Percentiles rank a stretch among this genome's conserved stretches.
These are phyloP conservation scores for Phytophthora syringae DNA, from an alignment of 352 stramenopile species.

Conservation along the genomic window DNA sequence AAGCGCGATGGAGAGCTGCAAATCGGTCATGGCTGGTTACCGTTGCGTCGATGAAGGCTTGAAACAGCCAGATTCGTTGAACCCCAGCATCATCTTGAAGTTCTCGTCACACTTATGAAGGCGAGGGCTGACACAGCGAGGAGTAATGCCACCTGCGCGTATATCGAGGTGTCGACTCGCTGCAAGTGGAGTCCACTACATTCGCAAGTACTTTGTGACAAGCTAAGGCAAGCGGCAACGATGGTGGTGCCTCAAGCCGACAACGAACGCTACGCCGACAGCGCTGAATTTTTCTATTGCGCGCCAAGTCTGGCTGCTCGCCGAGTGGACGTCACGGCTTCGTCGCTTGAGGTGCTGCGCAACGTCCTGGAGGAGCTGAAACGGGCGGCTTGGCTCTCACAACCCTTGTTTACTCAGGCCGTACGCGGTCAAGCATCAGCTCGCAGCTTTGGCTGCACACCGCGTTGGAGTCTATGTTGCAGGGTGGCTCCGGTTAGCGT, in stretches of 20 bases:
- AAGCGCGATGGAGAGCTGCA: slow-evolving; percentile 19
- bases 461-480: too few species aligned
- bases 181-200: slow-evolving; percentile 22
- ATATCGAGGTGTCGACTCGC: slow-evolving; percentile 19
- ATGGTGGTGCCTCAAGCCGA: slow-evolving; percentile 26
- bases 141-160: slow-evolving; percentile 1
- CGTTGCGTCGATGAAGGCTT: slow-evolving; percentile 12
- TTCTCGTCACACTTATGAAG: slow-evolving; percentile 27
- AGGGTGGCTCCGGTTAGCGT: too few species aligned
- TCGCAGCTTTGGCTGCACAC: too few species aligned
- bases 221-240: slow-evolving; percentile 25
- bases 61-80: slow-evolving; percentile 10
- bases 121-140: background rate
- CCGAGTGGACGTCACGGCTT: slow-evolving; percentile 33
- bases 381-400: too few species aligned
- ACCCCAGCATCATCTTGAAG: slow-evolving; percentile 18
- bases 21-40: slow-evolving; percentile 19
- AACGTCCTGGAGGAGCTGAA: slow-evolving; percentile 20
- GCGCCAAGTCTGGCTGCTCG: slow-evolving; percentile 26
- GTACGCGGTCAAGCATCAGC: too few species aligned
- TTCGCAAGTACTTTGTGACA: slow-evolving; percentile 34
- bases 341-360: slow-evolving; percentile 31
- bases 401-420: too few species aligned
- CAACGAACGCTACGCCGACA: slow-evolving; percentile 23
- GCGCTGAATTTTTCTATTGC: slow-evolving; percentile 32